Evolutionary conservation across 2,329 filamentous ascomycete species (phyloP), one percentile per base, ranked within the genome.

Genomic region (Tetracladium maxilliforme): DNA sequence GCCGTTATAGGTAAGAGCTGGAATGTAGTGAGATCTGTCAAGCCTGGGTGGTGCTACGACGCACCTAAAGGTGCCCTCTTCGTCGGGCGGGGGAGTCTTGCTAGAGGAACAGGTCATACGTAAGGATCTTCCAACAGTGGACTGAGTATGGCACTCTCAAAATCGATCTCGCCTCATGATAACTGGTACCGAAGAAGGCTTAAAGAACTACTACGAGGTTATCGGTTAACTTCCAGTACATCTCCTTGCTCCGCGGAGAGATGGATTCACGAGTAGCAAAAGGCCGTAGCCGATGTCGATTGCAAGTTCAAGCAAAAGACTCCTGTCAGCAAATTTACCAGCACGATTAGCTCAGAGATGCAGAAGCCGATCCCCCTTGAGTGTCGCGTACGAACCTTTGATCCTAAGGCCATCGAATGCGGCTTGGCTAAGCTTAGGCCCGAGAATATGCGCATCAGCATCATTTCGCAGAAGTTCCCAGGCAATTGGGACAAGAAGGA

Each of bases 261-360:
- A 46, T 95, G 90, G 90, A 84, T 95, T 30, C 86, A 90, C 30
- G 70, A 92, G 16, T 90, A 98, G 51, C 79, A 90, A 49, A 87
- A 84, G 49, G 74, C 75, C 18, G 73, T 95, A 54, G 75, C 80
- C 22, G 86, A 95, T 37, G 82, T 95, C 9, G 80, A 92, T 38
- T 98, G 98, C 61, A 81, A 79, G 36, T 98, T 92, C 53, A 82
- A 75, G 51, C 82, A 95, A 46, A 95, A 95, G 58, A 81, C 74
- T 3, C 82, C 81, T 2, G 83, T 87, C 3, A 90, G 78, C 44
- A 70, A 78, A 15, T 95, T 94, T 41, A 90, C 84, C 0, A 93
- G 83, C 56, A 72, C 69, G 31, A 71, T 83, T 35, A 84, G 78
- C 43, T 72, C 77, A 11, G 69, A 83, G 11, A 95, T 98, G 90